Base-by-base conservation (phyloP, 495 filamentous ascomycete genomes). In the Corynascus novoguineensis region DNA sequence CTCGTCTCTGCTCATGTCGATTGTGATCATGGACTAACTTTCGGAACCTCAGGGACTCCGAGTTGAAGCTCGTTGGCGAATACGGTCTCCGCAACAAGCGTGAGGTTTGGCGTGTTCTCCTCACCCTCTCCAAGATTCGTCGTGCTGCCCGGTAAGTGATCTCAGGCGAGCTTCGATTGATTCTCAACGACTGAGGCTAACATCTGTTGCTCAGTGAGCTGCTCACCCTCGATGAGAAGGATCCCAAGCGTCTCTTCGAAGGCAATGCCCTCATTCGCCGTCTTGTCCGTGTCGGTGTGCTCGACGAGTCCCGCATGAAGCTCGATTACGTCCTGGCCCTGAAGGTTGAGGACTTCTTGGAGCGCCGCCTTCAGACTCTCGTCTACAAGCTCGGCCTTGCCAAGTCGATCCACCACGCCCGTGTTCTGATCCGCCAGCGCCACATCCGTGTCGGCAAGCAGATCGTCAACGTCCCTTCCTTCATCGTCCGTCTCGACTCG, bases 401-500 rank as follows among this genome's bases (percentile, higher is more conserved):
- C 76, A 98, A 98, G 87, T 95, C 89, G 58, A 97, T 98, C 81
- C 93, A 98, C 83, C 93, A 98, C 81, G 93, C 93, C 64, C 92
- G 93, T 87, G 93, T 97, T 73, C 83, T 98, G 63, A 98, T 98
- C 81, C 89, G 88, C 75, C 93, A 98, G 81, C 85, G 93, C 66
- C 93, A 98, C 81, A 97, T 98, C 79, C 93, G 93, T 76, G 93
- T 98, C 72, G 93, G 93, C 75, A 97, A 97, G 88, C 93, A 98
- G 83, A 97, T 98, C 77, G 93, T 98, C 82, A 98, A 97, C 77
- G 93, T 98, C 27, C 93, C 93, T 50, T 97, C 92, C 32, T 98
- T 95, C 86, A 83, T 98, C 73, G 93, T 98, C 75, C 93, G 93
- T 77, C 90, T 98, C 63, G 93, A 98, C 83, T 96, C 92, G 66